These are phyloP conservation scores for Cytospora chrysosperma DNA, from an alignment of 2,329 filamentous ascomycete genomes.

Conservation along the genomic window DNA sequence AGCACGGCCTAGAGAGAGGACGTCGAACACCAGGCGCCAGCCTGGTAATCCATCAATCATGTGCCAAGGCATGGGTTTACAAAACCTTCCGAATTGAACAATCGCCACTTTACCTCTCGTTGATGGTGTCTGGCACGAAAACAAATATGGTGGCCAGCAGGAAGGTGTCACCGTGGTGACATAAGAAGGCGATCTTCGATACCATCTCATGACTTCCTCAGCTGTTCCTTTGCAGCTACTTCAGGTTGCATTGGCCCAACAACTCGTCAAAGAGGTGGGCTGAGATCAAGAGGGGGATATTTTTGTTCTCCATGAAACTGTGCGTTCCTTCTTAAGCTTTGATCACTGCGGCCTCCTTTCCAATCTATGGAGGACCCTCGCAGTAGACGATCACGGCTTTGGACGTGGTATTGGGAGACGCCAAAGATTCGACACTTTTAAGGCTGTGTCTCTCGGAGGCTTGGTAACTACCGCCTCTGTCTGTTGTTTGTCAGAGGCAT, in stretches of 20 bases:
- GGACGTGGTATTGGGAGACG: not conserved
- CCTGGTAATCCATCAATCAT: not conserved
- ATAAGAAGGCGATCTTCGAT: not conserved
- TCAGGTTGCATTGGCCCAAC: not conserved
- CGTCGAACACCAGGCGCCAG: not conserved
- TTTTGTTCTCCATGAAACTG: not conserved
- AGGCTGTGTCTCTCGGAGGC: not conserved
- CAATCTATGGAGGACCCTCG: not conserved
- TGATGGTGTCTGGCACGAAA: not conserved
- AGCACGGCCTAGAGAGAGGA: not conserved
- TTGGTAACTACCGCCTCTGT: not conserved
- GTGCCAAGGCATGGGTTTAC: not conserved
- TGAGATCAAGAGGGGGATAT: not conserved
- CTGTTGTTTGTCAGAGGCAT: too few species aligned
- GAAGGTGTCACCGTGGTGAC: not conserved
- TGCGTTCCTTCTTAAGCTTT: not conserved
- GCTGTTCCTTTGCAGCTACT: not conserved
- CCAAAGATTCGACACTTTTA: not conserved
- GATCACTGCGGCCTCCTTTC: not conserved
- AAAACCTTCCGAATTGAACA: not conserved
- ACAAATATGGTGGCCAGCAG: not conserved
- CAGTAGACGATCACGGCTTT: not conserved
- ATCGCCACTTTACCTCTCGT: not conserved
- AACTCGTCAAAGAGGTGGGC: not conserved
- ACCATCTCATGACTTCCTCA: not conserved